Evolutionary conservation across 306 rosid genomes (phyloP).

Genomic region (Cucurbita pepo): DNA sequence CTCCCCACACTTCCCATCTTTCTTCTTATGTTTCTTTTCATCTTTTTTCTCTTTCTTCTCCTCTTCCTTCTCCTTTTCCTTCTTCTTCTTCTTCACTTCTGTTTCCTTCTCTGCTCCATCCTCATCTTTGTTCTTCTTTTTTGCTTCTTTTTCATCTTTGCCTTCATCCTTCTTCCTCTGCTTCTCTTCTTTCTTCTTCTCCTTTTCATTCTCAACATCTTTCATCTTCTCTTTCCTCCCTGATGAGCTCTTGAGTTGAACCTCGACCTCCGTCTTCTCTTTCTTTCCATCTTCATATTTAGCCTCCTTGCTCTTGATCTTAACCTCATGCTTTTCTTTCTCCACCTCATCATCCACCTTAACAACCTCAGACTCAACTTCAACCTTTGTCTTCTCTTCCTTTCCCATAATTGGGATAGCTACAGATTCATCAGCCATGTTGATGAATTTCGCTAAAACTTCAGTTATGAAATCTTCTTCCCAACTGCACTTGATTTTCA

Average conservation of each 20-base stretch:
- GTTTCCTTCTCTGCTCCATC: neutral
- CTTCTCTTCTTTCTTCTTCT: constrained; percentile 13
- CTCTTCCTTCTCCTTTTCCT: neutral
- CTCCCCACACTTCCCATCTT: neutral
- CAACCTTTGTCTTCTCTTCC: constrained; percentile 21
- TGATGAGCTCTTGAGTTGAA: constrained; percentile 32
- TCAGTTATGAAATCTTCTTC: neutral
- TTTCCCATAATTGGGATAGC: neutral
- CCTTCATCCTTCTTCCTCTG: constrained; percentile 6
- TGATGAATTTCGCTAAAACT: neutral
- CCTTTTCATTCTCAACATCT: constrained; percentile 17
- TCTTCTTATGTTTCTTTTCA: neutral
- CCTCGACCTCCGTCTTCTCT: constrained; percentile 21
- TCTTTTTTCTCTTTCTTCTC: neutral
- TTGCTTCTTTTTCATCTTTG: neutral
- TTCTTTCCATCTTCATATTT: constrained; percentile 16
- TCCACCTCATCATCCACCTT: constrained; percentile 2
- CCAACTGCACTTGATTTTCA: neutral
- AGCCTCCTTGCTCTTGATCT: constrained; percentile 24
- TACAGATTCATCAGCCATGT: constrained; percentile 1
- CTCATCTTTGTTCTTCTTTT: neutral
- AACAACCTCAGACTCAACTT: neutral
- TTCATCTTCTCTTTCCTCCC: constrained; percentile 14
- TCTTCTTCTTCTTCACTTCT: neutral
- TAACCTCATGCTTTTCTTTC: constrained; percentile 16